phyloP scores from a whole-genome alignment of 192 early-diverging fungal species.

The Linnemannia zychae region DNA sequence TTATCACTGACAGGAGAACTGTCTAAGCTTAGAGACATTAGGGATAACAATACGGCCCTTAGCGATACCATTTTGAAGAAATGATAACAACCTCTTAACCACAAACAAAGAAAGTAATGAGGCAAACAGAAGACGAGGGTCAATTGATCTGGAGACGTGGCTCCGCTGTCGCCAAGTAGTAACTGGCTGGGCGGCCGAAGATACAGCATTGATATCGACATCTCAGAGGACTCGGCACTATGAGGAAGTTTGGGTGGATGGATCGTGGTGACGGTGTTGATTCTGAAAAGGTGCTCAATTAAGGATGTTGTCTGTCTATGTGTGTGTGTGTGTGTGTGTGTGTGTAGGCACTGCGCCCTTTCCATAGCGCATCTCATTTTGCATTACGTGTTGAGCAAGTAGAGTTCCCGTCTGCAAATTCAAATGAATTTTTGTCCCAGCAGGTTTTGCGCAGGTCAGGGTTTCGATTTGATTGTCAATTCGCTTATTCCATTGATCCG shows the following conservation, averaged over 20 bases:
- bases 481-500: neutral
- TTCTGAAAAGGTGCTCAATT: neutral
- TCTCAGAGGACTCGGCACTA: neutral
- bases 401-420: too few species aligned
- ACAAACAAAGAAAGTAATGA: neutral
- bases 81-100: neutral
- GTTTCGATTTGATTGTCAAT: neutral
- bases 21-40: conserved; percentile 57
- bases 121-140: neutral
- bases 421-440: neutral
- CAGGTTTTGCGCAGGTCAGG: neutral
- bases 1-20: conserved; percentile 89
- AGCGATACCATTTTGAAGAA: conserved; percentile 8
- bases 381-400: neutral
- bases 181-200: neutral
- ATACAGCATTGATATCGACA: neutral
- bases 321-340: too few species aligned
- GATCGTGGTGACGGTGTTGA: neutral
- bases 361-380: neutral
- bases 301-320: neutral
- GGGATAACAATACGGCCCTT: neutral
- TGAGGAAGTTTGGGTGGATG: neutral
- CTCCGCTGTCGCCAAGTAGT: neutral
- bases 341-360: neutral
- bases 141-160: neutral